phyloP scores from a whole-genome alignment of 805 yeast genomes.

The Kodamaea laetipori region DNA sequence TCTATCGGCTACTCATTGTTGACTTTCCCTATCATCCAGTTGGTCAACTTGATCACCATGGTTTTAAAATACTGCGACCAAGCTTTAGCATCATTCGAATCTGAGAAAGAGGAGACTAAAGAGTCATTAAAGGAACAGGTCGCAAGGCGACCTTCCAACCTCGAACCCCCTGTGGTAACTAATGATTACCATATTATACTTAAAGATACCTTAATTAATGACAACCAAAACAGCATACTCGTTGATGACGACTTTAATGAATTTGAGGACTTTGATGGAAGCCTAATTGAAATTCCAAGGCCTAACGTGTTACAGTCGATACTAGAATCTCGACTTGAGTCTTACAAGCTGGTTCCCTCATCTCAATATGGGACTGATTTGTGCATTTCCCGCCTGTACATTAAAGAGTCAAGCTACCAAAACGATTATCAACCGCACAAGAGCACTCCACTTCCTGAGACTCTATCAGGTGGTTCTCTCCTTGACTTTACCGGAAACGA shows the following conservation, averaged over 20 bases:
- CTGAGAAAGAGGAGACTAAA: neutral
- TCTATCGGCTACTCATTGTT: conserved; percentile 10
- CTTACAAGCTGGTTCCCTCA: neutral
- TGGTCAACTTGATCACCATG: neutral
- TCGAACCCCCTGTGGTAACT: conserved; percentile 3
- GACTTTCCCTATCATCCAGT: conserved; percentile 2
- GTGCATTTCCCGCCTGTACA: conserved; percentile 16
- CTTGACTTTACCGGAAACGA: conserved; percentile 17
- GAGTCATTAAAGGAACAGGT: neutral
- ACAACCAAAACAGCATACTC: conserved; percentile 16
- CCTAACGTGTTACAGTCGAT: conserved; percentile 8
- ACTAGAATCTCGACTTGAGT: conserved; percentile 3
- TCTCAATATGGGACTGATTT: conserved; percentile 42
- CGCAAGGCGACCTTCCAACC: neutral
- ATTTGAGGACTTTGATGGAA: conserved; percentile 1
- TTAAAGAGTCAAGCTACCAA: conserved; percentile 26
- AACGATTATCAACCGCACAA: conserved; percentile 27
- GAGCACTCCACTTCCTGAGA: neutral
- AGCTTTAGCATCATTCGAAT: neutral
- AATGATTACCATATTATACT: conserved; percentile 14
- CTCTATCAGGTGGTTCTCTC: conserved; percentile 1
- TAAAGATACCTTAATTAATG: neutral
- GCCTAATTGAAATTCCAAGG: conserved; percentile 1
- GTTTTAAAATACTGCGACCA: neutral
- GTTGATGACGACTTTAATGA: conserved; percentile 11